Conservation (phyloP, 2,329 filamentous ascomycete species). For the Monosporascus sp. region DNA sequence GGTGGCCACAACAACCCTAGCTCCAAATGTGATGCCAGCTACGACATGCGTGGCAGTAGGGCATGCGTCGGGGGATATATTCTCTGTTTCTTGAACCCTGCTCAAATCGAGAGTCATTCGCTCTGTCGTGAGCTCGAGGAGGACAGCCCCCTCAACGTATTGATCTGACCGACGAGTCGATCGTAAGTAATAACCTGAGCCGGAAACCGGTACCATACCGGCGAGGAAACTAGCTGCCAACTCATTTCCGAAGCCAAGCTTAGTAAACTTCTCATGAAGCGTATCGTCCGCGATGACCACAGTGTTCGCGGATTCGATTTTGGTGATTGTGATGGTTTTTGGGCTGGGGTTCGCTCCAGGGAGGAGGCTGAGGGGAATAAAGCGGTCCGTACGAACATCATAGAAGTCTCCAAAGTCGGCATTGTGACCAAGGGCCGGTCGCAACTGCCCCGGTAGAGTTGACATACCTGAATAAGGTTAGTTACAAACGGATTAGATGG, state of each 20-base stretch:
- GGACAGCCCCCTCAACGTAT: constrained; percentile 2
- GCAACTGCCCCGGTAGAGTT: background rate
- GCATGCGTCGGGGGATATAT: background rate
- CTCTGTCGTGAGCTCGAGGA: background rate
- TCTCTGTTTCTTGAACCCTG: background rate
- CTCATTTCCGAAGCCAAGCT: background rate
- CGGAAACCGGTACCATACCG: constrained; percentile 1
- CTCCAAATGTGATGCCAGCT: constrained; percentile 1
- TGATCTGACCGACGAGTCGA: background rate
- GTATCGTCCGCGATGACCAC: background rate
- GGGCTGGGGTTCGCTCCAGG: background rate
- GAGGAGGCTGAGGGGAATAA: background rate
- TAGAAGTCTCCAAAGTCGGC: constrained; percentile 4
- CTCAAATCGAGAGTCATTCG: background rate
- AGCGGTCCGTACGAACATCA: constrained; percentile 1
- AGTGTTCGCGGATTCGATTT: background rate
- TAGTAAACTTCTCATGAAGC: constrained; percentile 1
- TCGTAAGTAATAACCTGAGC: constrained; percentile 2
- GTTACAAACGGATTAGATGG: background rate
- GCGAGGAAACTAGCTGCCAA: constrained; percentile 3
- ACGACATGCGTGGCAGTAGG: constrained; percentile 3
- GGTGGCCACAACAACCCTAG: background rate
- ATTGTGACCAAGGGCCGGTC: constrained; percentile 5
- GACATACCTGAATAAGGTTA: background rate
- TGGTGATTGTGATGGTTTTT: background rate